Conservation (phyloP, 805 yeast species). For the Cyberlindnera maclurae region DNA sequence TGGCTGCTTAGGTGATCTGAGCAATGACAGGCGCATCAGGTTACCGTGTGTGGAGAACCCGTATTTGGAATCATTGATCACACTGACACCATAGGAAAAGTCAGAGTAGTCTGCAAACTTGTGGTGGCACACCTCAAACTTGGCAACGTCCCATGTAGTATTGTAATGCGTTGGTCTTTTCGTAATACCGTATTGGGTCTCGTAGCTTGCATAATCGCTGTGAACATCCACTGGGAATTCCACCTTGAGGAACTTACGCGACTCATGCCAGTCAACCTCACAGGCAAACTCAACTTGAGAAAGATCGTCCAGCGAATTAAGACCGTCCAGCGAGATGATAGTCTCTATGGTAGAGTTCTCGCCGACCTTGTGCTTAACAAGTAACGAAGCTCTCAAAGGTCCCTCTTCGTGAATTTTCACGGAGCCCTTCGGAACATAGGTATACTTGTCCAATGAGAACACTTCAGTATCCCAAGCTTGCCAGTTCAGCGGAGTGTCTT, state of each 20-base stretch:
- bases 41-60: conserved; percentile 96
- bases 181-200: conserved; percentile 90
- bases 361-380: conserved; percentile 56
- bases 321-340: conserved; percentile 60
- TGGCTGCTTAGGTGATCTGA: conserved; percentile 91
- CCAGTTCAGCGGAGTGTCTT: conserved; percentile 85
- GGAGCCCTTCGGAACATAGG: conserved; percentile 34
- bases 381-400: conserved; percentile 55
- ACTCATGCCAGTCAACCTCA: conserved; percentile 80
- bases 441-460: conserved; percentile 69
- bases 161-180: conserved; percentile 91
- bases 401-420: conserved; percentile 40
- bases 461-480: conserved; percentile 98
- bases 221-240: conserved; percentile 88
- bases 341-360: conserved; percentile 54
- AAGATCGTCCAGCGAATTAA: conserved; percentile 27
- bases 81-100: conserved; percentile 75
- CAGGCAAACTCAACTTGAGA: conserved; percentile 46
- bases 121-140: conserved; percentile 92
- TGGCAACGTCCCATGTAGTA: conserved; percentile 94
- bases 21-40: conserved; percentile 72
- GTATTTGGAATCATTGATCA: conserved; percentile 79
- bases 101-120: conserved; percentile 91
- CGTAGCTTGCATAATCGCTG: conserved; percentile 75
- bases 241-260: conserved; percentile 82